Evolutionary conservation across 495 filamentous ascomycete genomes (phyloP).

Genomic region (Xylaria cubensis): DNA sequence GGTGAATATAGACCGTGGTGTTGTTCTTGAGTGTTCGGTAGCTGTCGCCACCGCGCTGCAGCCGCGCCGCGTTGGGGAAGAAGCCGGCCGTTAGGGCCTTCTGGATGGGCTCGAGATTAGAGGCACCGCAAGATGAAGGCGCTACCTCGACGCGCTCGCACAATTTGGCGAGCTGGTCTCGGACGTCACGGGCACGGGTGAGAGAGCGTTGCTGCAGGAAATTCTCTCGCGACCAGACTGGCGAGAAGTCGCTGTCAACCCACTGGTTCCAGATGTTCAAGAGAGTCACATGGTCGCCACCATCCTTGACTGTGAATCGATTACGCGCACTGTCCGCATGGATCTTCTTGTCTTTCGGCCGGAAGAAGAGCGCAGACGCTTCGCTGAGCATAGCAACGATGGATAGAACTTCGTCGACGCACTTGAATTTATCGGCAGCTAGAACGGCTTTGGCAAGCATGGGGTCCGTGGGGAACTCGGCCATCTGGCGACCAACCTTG

Average conservation of each 20-base stretch:
- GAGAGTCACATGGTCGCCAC: conserved; percentile 88
- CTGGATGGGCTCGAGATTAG: conserved; percentile 77
- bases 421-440: conserved; percentile 85
- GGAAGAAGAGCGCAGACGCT: conserved; percentile 87
- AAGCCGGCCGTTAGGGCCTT: conserved; percentile 91
- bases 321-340: conserved; percentile 92
- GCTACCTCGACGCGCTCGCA: conserved; percentile 89
- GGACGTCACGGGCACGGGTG: conserved; percentile 86
- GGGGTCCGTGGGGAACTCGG: conserved; percentile 93
- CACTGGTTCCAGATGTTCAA: conserved; percentile 98
- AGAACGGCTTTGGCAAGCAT: conserved; percentile 93
- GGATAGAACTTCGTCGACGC: conserved; percentile 93
- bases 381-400: conserved; percentile 95
- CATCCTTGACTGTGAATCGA: conserved; percentile 90
- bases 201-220: conserved; percentile 90
- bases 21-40: conserved; percentile 97
- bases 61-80: conserved; percentile 89
- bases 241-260: conserved; percentile 90
- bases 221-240: conserved; percentile 91
- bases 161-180: conserved; percentile 91
- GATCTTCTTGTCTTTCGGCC: conserved; percentile 96
- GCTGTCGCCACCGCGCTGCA: conserved; percentile 84
- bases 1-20: conserved; percentile 88
- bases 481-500: conserved; percentile 93
- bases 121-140: conserved; percentile 68